phyloP scores from a whole-genome alignment of 805 yeast species.

The Candida qinlingensis region DNA sequence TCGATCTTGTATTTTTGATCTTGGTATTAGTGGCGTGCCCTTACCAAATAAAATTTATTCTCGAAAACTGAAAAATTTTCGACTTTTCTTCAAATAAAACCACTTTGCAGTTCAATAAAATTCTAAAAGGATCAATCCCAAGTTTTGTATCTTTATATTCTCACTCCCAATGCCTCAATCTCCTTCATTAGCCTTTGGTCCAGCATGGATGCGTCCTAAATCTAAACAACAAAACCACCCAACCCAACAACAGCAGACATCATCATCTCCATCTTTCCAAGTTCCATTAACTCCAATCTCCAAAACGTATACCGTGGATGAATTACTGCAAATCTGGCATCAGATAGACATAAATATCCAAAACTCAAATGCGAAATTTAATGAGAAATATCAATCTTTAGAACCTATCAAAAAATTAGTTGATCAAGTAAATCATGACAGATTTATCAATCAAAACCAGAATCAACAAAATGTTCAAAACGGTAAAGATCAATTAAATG shows the following conservation, averaged over 20 bases:
- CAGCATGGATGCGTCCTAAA: slow-evolving; percentile 32
- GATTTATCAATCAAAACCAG: slow-evolving; percentile 1
- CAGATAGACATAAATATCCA: slow-evolving; percentile 30
- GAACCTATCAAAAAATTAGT: slow-evolving; percentile 22
- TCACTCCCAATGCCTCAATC: slow-evolving; percentile 25
- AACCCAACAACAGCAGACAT: background rate
- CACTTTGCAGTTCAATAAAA: background rate
- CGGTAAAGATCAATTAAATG: slow-evolving; percentile 12
- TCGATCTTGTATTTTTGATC: no score
- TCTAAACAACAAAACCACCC: slow-evolving; percentile 1
- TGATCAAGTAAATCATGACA: slow-evolving; percentile 19
- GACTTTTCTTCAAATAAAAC: background rate
- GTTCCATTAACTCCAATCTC: slow-evolving; percentile 32
- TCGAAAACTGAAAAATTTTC: slow-evolving; percentile 6
- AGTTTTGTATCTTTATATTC: background rate
- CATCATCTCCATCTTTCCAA: slow-evolving; percentile 16
- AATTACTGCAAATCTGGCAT: slow-evolving; percentile 49
- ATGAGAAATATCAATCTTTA: slow-evolving; percentile 29
- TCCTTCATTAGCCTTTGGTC: slow-evolving; percentile 26
- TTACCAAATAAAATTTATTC: background rate
- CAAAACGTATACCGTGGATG: slow-evolving; percentile 42
- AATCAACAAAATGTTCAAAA: slow-evolving; percentile 3
- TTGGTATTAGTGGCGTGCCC: no score
- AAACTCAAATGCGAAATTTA: slow-evolving; percentile 17
- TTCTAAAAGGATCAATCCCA: background rate